These are phyloP conservation scores for Ogataea neopini DNA, from an alignment of 805 yeast genomes.

Conservation along the genomic window DNA sequence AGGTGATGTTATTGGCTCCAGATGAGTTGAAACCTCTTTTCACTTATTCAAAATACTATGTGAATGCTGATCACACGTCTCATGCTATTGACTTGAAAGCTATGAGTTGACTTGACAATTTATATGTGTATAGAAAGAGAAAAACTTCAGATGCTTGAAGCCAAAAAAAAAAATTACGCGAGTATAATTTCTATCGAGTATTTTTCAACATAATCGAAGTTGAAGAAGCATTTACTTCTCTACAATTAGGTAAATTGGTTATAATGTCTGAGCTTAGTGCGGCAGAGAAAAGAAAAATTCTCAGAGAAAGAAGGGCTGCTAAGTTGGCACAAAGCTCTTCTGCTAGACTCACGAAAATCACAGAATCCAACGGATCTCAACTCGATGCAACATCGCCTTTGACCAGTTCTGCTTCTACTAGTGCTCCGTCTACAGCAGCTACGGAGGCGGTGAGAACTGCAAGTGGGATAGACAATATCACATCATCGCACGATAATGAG, in stretches of 20 bases:
- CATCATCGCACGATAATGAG: constrained; percentile 17
- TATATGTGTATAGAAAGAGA: not conserved
- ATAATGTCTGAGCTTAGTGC: constrained; percentile 47
- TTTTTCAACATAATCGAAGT: not conserved
- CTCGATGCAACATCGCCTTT: constrained; percentile 38
- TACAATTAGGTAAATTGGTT: no score
- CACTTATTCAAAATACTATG: constrained; percentile 20
- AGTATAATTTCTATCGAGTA: not conserved
- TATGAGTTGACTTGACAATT: not conserved
- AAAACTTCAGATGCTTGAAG: not conserved
- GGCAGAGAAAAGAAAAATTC: constrained; percentile 56
- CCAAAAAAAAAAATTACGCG: not conserved
- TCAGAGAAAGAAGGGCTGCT: constrained; percentile 67
- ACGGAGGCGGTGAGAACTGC: constrained; percentile 4
- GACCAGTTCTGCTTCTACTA: constrained; percentile 21
- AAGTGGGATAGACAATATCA: constrained; percentile 12
- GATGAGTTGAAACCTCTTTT: constrained; percentile 23
- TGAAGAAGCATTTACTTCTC: no score
- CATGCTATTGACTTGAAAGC: constrained; percentile 17
- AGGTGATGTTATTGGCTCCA: constrained; percentile 17
- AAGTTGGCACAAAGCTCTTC: constrained; percentile 58
- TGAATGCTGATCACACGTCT: constrained; percentile 19
- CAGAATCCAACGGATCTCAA: constrained; percentile 41
- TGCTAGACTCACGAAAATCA: constrained; percentile 51
- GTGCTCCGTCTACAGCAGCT: constrained; percentile 7